Percentiles rank a stretch among this genome's conserved stretches.
These are phyloP conservation scores for Priceomyces fermenticarens DNA, from an alignment of 805 yeast genomes.

Conservation along the genomic window DNA sequence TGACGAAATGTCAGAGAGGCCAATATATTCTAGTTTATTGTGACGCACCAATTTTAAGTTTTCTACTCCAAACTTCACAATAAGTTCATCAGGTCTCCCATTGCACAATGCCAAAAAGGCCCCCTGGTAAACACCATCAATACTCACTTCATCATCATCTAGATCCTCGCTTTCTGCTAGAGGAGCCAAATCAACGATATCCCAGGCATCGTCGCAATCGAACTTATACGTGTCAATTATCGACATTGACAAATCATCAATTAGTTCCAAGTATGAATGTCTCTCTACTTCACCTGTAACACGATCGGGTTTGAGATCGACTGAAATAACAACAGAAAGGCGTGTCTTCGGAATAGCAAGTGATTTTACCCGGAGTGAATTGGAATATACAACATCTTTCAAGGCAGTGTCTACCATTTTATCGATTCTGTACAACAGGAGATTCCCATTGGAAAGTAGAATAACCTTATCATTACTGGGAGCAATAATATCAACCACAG, in stretches of 20 bases:
- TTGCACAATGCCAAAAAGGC: slow-evolving; percentile 15
- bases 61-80: slow-evolving; percentile 10
- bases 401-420: neutral
- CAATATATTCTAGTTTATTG: slow-evolving; percentile 8
- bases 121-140: neutral
- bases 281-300: slow-evolving; percentile 11
- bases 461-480: slow-evolving; percentile 6
- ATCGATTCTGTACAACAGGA: neutral
- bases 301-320: slow-evolving; percentile 12
- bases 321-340: slow-evolving; percentile 14
- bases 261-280: slow-evolving; percentile 13
- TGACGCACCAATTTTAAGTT: slow-evolving; percentile 8
- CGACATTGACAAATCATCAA: slow-evolving; percentile 13
- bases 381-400: slow-evolving; percentile 12
- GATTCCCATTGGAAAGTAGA: slow-evolving; percentile 1
- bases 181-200: slow-evolving; percentile 17
- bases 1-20: slow-evolving; percentile 8
- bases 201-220: slow-evolving; percentile 9
- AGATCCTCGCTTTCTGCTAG: slow-evolving; percentile 1
- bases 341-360: slow-evolving; percentile 8
- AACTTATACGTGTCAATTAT: slow-evolving; percentile 8
- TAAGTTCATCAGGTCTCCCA: slow-evolving; percentile 7
- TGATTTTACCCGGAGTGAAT: slow-evolving; percentile 14
- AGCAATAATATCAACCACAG: slow-evolving; percentile 11
- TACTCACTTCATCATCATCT: neutral